Percentiles rank a stretch among this genome's conserved stretches.
Conservation (phyloP, 257 asterid species). For the Handroanthus guayacan region DNA sequence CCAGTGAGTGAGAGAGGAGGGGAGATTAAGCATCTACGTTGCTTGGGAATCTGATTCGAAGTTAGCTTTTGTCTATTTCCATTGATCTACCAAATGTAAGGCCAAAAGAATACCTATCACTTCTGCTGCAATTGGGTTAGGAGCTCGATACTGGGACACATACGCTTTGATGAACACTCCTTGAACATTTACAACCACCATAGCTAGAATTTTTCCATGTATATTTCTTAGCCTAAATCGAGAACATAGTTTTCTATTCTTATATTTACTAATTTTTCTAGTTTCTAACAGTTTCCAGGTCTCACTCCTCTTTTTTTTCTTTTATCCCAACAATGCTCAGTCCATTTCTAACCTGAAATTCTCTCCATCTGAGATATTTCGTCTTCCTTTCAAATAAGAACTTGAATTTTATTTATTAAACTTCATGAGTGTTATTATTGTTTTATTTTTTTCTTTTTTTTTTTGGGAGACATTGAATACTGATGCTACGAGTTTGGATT, state of each 20-base stretch:
- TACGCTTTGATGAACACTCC: too few relatives aligned
- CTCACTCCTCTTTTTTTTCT: constrained; percentile 42
- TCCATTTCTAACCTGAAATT: not conserved
- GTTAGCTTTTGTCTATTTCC: too few relatives aligned
- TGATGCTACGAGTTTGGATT: constrained; percentile 46
- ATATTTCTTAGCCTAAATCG: too few relatives aligned
- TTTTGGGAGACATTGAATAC: constrained; percentile 63
- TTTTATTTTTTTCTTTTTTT: not conserved
- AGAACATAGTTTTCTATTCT: not conserved
- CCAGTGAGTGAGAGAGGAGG: too few relatives aligned
- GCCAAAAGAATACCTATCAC: too few relatives aligned
- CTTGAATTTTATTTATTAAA: constrained; percentile 11
- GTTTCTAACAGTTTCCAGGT: constrained; percentile 16
- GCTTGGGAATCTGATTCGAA: too few relatives aligned
- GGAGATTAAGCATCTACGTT: too few relatives aligned
- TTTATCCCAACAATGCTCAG: constrained; percentile 38
- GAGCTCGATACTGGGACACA: too few relatives aligned
- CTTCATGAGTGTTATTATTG: constrained; percentile 10
- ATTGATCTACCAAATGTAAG: too few relatives aligned
- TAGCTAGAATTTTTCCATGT: too few relatives aligned
- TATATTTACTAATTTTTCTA: not conserved
- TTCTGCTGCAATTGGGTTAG: too few relatives aligned
- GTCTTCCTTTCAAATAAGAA: constrained; percentile 46
- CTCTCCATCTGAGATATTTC: constrained; percentile 14
- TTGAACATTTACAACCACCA: too few relatives aligned